These are phyloP conservation scores for Acacia acuminata DNA, from an alignment of 306 rosid species.

Conservation along the genomic window DNA sequence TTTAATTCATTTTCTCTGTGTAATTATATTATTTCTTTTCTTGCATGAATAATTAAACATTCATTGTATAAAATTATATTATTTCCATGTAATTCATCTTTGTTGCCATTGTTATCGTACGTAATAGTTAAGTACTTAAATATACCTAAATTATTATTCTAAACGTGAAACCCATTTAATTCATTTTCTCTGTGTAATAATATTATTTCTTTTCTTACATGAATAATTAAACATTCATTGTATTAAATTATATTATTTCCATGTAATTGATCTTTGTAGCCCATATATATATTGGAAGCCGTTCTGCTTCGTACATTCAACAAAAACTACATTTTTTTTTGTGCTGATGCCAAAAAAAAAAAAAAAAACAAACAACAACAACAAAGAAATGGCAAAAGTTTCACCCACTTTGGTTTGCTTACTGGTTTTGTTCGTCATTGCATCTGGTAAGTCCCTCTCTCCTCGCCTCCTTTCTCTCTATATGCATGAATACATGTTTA, in stretches of 20 bases:
- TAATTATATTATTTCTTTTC: no score
- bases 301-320: not conserved
- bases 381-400: not conserved
- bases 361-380: no score
- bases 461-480: not conserved
- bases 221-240: not conserved
- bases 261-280: not conserved
- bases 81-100: not conserved
- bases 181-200: no score
- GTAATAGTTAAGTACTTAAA: no score
- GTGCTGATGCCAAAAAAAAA: no score
- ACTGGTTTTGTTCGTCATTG: not conserved
- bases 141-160: no score
- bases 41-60: not conserved
- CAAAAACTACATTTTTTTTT: no score
- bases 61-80: not conserved
- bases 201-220: not conserved
- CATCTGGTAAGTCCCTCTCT: not conserved
- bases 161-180: no score
- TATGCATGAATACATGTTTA: no score
- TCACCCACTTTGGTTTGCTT: not conserved
- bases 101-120: not conserved
- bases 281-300: not conserved
- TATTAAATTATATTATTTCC: not conserved
- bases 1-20: no score